These are phyloP conservation scores for Pythium monospermum DNA, from an alignment of 352 stramenopile genomes.

Conservation along the genomic window DNA sequence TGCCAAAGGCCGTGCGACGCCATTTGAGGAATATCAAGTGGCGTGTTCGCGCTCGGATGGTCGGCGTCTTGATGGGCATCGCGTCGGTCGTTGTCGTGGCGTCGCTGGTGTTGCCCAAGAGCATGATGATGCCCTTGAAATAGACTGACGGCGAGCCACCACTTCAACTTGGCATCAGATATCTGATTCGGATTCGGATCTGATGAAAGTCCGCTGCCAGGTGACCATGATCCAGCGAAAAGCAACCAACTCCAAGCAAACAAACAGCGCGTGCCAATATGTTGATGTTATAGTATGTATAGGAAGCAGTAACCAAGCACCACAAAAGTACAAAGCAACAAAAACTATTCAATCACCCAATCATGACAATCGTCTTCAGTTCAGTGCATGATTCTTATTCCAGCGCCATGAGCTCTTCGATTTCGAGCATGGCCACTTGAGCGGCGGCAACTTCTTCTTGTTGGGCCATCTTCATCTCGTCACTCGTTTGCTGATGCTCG, in stretches of 20 bases:
- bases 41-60: conserved; percentile 29
- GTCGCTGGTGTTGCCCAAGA: conserved; percentile 1
- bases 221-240: too few relatives aligned
- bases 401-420: conserved; percentile 7
- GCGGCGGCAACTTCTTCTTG: neutral
- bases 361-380: too few relatives aligned
- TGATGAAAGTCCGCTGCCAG: too few relatives aligned
- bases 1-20: conserved; percentile 32
- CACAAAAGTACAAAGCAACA: too few relatives aligned
- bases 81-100: conserved; percentile 9
- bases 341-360: too few relatives aligned
- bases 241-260: too few relatives aligned
- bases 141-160: neutral
- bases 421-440: conserved; percentile 3
- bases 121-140: conserved; percentile 5
- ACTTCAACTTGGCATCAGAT: too few relatives aligned
- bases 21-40: conserved; percentile 39
- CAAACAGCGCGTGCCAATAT: too few relatives aligned
- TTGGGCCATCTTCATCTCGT: neutral
- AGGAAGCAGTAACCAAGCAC: too few relatives aligned
- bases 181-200: too few relatives aligned
- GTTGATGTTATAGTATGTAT: too few relatives aligned
- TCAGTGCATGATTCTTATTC: too few relatives aligned
- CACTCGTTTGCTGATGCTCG: neutral
- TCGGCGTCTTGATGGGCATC: conserved; percentile 23